Base-by-base conservation (phyloP, 257 asterid genomes). In the Schizonepeta tenuifolia region DNA sequence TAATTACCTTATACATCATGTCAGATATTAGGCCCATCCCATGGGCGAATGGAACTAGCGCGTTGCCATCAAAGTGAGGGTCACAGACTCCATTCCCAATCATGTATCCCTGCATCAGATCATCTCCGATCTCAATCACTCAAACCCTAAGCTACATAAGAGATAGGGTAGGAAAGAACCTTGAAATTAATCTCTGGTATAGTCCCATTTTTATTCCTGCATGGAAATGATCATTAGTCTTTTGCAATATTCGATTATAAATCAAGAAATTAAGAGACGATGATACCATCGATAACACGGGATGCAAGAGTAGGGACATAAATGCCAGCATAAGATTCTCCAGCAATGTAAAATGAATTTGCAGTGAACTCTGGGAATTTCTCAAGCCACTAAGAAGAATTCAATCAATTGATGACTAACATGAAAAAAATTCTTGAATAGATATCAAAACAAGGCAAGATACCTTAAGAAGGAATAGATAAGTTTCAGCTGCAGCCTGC, bases 291-390 rank as follows among this genome's bases (percentile, higher is more conserved):
- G 65, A 21, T 75, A 22, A 87, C 69, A 47, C 69, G 70, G 36
- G 79, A 76, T 38, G 83, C 87, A 61, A 87, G 88, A 57, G 93
- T 87, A 35, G 93, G 93, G 67, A 88, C 67, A 56, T 82, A 88
- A 68, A 88, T 60, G 24, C 94, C 91, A 20, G 90, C 94, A 71
- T 80, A 88, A 49, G 94, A 88, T 76, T 88, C 89, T 28, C 94
- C 90, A 9, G 84, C 24, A 6, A 88, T 38, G 44, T 83, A 88
- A 73, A 88, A 83, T 44, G 81, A 82, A 67, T 85, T 88, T 65
- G 75, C 70, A 47, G 14, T 55, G 65, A 85, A 88, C 80, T 85
- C 89, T 3, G 86, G 86, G 40, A 57, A 88, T 77, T 69, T 56
- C 83, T 77, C 69, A 18, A 88, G 81, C 94, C 94, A 88, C 90